Evolutionary conservation across 805 yeast genomes (phyloP).

Genomic region (Danielia reshetovae): DNA sequence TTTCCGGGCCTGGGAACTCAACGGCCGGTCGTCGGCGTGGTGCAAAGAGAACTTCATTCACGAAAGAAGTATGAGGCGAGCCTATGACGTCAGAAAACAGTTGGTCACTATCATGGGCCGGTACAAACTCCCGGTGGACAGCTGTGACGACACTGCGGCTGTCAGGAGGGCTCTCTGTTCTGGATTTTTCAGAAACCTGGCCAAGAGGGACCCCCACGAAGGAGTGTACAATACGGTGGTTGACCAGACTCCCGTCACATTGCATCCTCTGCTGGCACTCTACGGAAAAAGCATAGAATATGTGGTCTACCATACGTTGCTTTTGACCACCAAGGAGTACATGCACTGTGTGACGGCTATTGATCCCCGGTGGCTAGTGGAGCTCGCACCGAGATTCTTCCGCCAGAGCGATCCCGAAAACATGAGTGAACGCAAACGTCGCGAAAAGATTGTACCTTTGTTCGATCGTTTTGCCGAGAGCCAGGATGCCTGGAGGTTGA

Average conservation of each 20-base stretch:
- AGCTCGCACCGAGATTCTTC: conserved; percentile 71
- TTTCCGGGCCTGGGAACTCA: conserved; percentile 65
- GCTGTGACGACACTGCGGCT: conserved; percentile 54
- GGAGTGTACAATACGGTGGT: conserved; percentile 54
- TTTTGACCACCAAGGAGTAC: conserved; percentile 82
- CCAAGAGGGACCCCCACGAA: conserved; percentile 57
- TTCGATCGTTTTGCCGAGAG: conserved; percentile 54
- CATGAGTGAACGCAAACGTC: conserved; percentile 48
- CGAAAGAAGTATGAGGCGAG: conserved; percentile 69
- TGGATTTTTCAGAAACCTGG: conserved; percentile 65
- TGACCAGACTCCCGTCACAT: conserved; percentile 67
- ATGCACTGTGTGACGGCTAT: conserved; percentile 87
- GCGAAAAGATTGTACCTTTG: conserved; percentile 71
- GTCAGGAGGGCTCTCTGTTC: conserved; percentile 61
- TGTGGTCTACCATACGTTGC: conserved; percentile 75
- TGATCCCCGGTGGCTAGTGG: conserved; percentile 75
- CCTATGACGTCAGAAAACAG: conserved; percentile 77
- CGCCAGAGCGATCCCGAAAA: conserved; percentile 51
- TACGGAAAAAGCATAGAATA: conserved; percentile 65
- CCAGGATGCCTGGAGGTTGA: conserved; percentile 75
- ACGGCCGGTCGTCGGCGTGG: conserved; percentile 63
- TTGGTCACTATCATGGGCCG: conserved; percentile 52
- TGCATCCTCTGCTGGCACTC: conserved; percentile 85
- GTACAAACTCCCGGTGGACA: conserved; percentile 39
- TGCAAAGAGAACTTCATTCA: conserved; percentile 80